Percentiles rank a stretch among this genome's conserved stretches.
Conservation (phyloP, 75 land plant species). For the Larix kaempferi region DNA sequence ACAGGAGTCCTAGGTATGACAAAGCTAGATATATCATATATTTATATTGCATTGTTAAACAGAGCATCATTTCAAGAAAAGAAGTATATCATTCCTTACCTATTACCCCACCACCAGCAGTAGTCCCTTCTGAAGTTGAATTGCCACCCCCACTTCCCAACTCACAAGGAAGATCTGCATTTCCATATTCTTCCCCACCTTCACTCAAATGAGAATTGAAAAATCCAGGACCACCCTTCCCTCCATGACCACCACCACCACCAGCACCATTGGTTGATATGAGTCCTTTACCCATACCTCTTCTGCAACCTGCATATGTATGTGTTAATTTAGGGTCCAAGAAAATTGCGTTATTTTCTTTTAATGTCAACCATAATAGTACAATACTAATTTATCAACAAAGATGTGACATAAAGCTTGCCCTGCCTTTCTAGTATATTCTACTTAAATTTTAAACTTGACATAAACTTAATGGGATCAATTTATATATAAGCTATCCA, state of each 20-base stretch:
- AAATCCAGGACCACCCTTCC: slow-evolving; percentile 82
- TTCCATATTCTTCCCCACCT: slow-evolving; percentile 91
- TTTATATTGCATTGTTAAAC: too few relatives aligned
- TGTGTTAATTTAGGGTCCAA: not conserved
- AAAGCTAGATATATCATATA: too few relatives aligned
- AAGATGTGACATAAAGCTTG: too few relatives aligned
- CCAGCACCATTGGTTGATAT: slow-evolving; percentile 54
- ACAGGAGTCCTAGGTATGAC: too few relatives aligned
- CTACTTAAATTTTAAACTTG: too few relatives aligned
- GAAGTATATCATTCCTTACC: slow-evolving; percentile 31
- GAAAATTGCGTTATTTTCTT: not conserved
- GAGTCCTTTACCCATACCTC: slow-evolving; percentile 83
- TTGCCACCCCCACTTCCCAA: slow-evolving; percentile 97
- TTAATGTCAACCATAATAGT: not conserved
- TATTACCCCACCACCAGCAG: slow-evolving; percentile 93
- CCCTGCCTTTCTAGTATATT: too few relatives aligned
- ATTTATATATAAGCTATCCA: too few relatives aligned
- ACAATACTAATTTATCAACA: too few relatives aligned
- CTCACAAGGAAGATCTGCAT: slow-evolving; percentile 80
- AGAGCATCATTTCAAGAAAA: too few relatives aligned
- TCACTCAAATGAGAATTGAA: slow-evolving; percentile 40
- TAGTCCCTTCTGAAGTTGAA: slow-evolving; percentile 37
- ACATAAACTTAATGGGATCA: too few relatives aligned
- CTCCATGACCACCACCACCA: slow-evolving; percentile 98
- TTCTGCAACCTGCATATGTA: slow-evolving; percentile 68